Evolutionary conservation across 129 eudicot species (phyloP).

Genomic region (Lactuca saligna): DNA sequence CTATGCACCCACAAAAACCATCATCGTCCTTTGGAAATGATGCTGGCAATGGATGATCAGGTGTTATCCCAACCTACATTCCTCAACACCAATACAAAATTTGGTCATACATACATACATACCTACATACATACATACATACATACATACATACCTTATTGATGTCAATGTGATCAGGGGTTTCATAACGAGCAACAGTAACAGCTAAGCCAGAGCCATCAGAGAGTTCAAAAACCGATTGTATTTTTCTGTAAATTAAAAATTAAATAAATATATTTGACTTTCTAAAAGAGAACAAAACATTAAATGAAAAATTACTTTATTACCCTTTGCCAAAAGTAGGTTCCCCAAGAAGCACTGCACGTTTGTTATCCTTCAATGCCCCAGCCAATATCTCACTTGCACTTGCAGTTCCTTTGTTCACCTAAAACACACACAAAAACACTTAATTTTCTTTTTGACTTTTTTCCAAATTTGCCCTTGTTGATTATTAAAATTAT

Average conservation of each 20-base stretch:
- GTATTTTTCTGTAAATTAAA: slow-evolving; percentile 70
- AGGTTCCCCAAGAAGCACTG: slow-evolving; percentile 88
- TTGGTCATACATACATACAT: neutral
- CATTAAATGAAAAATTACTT: neutral
- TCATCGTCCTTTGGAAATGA: slow-evolving; percentile 85
- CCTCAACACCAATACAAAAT: neutral
- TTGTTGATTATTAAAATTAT: neutral
- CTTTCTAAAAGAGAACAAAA: neutral
- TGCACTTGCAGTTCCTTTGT: slow-evolving; percentile 99
- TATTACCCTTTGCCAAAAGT: slow-evolving; percentile 95
- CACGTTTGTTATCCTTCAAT: slow-evolving; percentile 92
- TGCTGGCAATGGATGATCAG: slow-evolving; percentile 88
- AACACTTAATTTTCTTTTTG: too few relatives aligned
- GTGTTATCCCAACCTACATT: slow-evolving; percentile 80
- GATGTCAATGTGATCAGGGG: slow-evolving; percentile 95
- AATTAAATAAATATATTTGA: slow-evolving; percentile 16
- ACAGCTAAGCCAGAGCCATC: slow-evolving; percentile 99
- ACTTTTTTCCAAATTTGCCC: too few relatives aligned
- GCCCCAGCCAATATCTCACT: slow-evolving; percentile 98
- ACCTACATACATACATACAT: too few relatives aligned
- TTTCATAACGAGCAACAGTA: slow-evolving; percentile 97
- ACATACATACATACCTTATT: slow-evolving; percentile 50
- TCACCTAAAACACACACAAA: slow-evolving; percentile 52
- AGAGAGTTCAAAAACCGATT: slow-evolving; percentile 92
- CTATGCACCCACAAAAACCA: slow-evolving; percentile 81